Evolutionary conservation across 192 early-diverging fungal species (phyloP).

Genomic region (Mortierella hygrophila): DNA sequence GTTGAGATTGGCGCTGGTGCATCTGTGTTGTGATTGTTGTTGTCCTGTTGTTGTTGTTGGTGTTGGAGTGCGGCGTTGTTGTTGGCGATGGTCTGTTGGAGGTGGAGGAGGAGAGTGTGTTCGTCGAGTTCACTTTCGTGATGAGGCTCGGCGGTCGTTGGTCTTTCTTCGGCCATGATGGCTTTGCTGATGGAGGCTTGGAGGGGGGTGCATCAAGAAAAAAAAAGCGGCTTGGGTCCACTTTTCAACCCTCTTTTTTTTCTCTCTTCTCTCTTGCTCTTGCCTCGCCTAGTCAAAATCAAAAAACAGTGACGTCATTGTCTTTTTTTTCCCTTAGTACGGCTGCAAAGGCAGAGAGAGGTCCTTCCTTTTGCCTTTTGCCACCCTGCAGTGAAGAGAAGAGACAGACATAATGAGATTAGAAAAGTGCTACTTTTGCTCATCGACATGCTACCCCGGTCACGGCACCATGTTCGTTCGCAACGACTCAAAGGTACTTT

Average conservation of each 20-base stretch:
- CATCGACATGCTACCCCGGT: conserved; percentile 95
- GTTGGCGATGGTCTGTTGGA: not conserved
- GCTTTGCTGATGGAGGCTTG: conserved; percentile 11
- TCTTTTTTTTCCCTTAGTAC: not conserved
- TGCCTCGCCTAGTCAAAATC: not conserved
- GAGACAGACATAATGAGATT: conserved; percentile 79
- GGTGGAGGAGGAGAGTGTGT: not conserved
- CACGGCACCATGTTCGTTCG: conserved; percentile 99
- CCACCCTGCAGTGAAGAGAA: not conserved
- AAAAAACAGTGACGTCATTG: not conserved
- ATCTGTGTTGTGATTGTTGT: not conserved
- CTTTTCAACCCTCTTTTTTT: not conserved
- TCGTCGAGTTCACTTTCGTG: not conserved
- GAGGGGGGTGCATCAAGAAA: not conserved
- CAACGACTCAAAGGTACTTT: conserved; percentile 92
- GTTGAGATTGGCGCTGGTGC: not conserved
- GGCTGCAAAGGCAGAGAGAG: not conserved
- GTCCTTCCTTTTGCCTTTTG: not conserved
- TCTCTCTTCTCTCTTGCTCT: not conserved
- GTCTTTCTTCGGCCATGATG: conserved; percentile 2
- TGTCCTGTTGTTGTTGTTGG: not conserved
- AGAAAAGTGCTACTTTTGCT: conserved; percentile 99
- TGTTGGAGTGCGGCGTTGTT: not conserved
- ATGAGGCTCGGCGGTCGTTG: not conserved
- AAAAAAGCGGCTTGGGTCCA: conserved; percentile 1